phyloP scores from a whole-genome alignment of 768 basidiomycete species.

The Amanita rimosa region DNA sequence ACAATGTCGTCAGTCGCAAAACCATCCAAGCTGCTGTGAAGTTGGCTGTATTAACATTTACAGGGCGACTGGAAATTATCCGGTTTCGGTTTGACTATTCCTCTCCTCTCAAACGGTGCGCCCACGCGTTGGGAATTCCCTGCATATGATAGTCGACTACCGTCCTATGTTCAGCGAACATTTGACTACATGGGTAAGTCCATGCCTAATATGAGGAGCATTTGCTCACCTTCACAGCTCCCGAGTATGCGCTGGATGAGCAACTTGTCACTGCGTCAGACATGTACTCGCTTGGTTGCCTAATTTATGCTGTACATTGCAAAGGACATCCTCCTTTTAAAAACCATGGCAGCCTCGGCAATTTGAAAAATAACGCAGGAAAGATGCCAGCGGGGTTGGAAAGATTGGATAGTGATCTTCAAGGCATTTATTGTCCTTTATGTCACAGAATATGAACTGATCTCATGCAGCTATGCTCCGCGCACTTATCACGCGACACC shows the following conservation, averaged over 20 bases:
- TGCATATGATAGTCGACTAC: conserved; percentile 71
- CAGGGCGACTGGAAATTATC: conserved; percentile 98
- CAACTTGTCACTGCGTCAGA: conserved; percentile 79
- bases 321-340: conserved; percentile 82
- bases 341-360: conserved; percentile 66
- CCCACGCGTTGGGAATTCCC: conserved; percentile 87
- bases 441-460: conserved; percentile 1
- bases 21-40: not conserved
- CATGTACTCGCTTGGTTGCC: conserved; percentile 85
- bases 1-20: conserved; percentile 56
- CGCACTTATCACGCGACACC: conserved; percentile 71
- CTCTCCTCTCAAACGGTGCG: conserved; percentile 59
- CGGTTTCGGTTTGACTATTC: conserved; percentile 80
- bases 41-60: not conserved
- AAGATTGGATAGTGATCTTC: conserved; percentile 58
- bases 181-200: conserved; percentile 87
- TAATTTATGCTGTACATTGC: conserved; percentile 87
- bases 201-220: not conserved
- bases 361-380: conserved; percentile 59
- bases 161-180: conserved; percentile 77
- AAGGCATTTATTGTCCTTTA: conserved; percentile 31
- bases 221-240: conserved; percentile 37
- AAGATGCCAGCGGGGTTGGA: conserved; percentile 53
- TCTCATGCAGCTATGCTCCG: conserved; percentile 54
- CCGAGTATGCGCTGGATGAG: conserved; percentile 92